These are phyloP conservation scores for Podaxis rugospora DNA, from an alignment of 768 basidiomycete species.

Conservation along the genomic window DNA sequence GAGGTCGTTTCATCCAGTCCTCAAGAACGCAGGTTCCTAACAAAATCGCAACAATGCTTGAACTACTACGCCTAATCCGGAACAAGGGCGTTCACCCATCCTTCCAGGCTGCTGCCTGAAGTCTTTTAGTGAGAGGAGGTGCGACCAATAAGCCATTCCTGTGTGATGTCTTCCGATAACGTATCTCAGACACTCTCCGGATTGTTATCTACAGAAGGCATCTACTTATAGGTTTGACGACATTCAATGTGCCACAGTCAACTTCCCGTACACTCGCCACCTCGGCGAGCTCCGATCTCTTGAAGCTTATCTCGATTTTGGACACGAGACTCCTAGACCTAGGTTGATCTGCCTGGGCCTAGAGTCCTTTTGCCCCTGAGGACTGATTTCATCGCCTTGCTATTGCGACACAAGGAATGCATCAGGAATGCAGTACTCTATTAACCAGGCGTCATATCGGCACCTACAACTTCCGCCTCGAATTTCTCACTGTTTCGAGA, in stretches of 20 bases:
- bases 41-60: background rate
- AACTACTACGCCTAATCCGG: background rate
- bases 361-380: background rate
- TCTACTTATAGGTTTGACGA: background rate
- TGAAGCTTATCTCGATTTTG: background rate
- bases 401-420: background rate
- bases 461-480: background rate
- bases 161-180: background rate
- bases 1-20: background rate
- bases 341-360: background rate
- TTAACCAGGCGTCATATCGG: background rate
- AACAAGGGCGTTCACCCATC: background rate
- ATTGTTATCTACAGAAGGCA: background rate
- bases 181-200: background rate
- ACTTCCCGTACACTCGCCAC: background rate
- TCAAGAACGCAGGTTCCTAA: background rate
- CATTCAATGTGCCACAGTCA: background rate
- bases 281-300: background rate
- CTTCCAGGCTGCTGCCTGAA: background rate
- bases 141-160: background rate
- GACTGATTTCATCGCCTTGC: background rate
- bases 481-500: background rate
- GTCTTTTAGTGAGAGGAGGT: background rate
- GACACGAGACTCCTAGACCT: background rate
- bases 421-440: background rate